These are phyloP conservation scores for Rhynchospora tenuis DNA, from an alignment of 176 grass and related monocot genomes.

Conservation along the genomic window DNA sequence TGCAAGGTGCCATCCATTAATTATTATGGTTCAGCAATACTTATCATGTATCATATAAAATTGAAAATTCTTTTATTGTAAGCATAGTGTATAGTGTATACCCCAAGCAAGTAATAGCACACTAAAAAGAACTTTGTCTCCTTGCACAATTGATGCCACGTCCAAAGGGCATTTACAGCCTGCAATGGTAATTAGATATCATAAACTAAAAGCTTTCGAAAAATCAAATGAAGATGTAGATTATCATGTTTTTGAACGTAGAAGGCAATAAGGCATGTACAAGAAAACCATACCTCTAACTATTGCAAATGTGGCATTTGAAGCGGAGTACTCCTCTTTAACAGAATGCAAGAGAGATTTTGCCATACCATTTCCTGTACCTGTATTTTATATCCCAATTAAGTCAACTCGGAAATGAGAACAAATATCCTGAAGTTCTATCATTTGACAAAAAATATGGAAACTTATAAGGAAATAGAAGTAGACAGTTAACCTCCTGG, in stretches of 20 bases:
- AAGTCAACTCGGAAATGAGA: neutral
- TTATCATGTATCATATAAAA: neutral
- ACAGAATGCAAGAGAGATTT: slow-evolving; percentile 74
- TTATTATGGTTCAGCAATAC: neutral
- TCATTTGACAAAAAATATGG: neutral
- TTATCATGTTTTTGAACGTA: neutral
- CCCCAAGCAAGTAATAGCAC: slow-evolving; percentile 77
- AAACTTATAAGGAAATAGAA: neutral
- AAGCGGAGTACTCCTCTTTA: slow-evolving; percentile 37
- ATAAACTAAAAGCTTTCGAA: neutral
- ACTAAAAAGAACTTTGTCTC: slow-evolving; percentile 53
- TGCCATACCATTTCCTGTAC: slow-evolving; percentile 85
- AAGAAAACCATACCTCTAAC: slow-evolving; percentile 47
- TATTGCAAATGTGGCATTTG: slow-evolving; percentile 67
- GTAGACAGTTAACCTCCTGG: slow-evolving; percentile 44
- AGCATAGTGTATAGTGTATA: slow-evolving; percentile 24
- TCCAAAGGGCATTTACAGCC: slow-evolving; percentile 63
- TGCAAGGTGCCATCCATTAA: neutral
- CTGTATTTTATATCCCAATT: slow-evolving; percentile 25
- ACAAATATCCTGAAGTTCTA: neutral
- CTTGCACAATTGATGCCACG: slow-evolving; percentile 63
- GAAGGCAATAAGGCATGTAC: neutral
- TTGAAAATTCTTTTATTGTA: neutral
- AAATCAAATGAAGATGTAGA: neutral
- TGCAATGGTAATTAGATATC: slow-evolving; percentile 15